These are phyloP conservation scores for Hevea brasiliensis DNA, from an alignment of 345 rosid species.

Conservation along the genomic window DNA sequence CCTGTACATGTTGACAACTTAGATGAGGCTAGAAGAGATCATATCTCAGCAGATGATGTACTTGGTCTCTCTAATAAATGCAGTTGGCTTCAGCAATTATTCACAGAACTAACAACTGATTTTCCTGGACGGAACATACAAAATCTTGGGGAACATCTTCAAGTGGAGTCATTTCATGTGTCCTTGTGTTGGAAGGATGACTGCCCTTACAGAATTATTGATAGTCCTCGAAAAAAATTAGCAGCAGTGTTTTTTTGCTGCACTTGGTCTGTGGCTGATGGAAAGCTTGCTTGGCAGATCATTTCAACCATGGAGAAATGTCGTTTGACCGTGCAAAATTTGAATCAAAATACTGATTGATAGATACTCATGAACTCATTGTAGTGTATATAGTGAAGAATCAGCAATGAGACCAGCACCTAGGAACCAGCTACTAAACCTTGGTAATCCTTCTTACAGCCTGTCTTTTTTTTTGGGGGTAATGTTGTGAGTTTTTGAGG, in stretches of 20 bases:
- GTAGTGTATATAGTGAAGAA: neutral
- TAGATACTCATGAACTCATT: neutral
- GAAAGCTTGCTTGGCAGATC: conserved; percentile 70
- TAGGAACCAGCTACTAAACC: neutral
- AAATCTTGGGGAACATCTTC: conserved; percentile 47
- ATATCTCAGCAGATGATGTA: conserved; percentile 8
- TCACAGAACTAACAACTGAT: conserved; percentile 33
- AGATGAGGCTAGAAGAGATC: conserved; percentile 14
- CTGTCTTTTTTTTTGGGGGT: neutral
- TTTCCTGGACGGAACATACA: conserved; percentile 41
- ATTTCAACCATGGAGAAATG: conserved; percentile 41
- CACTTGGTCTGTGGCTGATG: conserved; percentile 65
- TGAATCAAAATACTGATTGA: neutral
- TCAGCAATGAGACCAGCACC: neutral
- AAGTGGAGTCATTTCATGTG: conserved; percentile 52
- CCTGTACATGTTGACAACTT: conserved; percentile 33
- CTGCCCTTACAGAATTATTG: conserved; percentile 51
- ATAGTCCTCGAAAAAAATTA: conserved; percentile 8
- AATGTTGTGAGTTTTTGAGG: neutral
- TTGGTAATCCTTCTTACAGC: neutral
- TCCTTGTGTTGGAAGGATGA: conserved; percentile 48
- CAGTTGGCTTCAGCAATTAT: conserved; percentile 40
- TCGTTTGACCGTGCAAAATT: conserved; percentile 1
- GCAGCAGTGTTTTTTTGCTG: conserved; percentile 62
- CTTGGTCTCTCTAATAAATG: conserved; percentile 14